Conservation (phyloP, 2,329 filamentous ascomycete genomes). For the Neofusicoccum laricinum region DNA sequence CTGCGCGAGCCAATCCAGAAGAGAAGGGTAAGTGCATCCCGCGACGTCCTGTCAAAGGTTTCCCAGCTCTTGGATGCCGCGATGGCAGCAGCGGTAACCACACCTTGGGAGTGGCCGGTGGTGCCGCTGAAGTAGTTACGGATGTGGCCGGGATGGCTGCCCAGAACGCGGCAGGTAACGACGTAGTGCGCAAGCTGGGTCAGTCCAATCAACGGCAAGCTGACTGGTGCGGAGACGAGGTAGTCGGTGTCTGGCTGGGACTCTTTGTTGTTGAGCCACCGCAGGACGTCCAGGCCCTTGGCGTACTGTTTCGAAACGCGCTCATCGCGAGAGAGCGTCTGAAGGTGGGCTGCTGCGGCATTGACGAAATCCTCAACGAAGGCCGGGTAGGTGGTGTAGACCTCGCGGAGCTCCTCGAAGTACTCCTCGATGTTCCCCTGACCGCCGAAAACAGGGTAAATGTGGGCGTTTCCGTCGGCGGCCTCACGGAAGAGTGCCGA, state of each 20-base stretch:
- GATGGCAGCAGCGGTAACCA: conserved; percentile 89
- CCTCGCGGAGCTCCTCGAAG: conserved; percentile 91
- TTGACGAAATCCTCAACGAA: conserved; percentile 85
- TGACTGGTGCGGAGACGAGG: conserved; percentile 89
- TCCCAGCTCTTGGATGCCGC: conserved; percentile 92
- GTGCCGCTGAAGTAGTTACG: conserved; percentile 81
- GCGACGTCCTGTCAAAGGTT: conserved; percentile 76
- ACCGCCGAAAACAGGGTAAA: conserved; percentile 94
- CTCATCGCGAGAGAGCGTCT: conserved; percentile 76
- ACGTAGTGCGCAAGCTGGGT: conserved; percentile 95
- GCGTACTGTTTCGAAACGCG: conserved; percentile 92
- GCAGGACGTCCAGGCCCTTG: conserved; percentile 93
- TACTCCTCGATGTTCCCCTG: conserved; percentile 99
- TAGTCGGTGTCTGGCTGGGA: conserved; percentile 93
- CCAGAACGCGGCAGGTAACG: conserved; percentile 88
- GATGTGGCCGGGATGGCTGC: conserved; percentile 83
- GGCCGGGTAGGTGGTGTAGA: conserved; percentile 86
- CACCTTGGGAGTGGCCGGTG: conserved; percentile 94
- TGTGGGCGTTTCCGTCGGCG: conserved; percentile 74
- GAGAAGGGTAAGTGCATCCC: conserved; percentile 81
- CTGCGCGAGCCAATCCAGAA: conserved; percentile 99
- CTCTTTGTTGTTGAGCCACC: conserved; percentile 87
- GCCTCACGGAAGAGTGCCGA: conserved; percentile 89
- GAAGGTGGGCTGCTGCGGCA: conserved; percentile 81
- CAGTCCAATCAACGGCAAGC: conserved; percentile 90